phyloP scores from a whole-genome alignment of 352 stramenopile species.

The Globisporangium solare region DNA sequence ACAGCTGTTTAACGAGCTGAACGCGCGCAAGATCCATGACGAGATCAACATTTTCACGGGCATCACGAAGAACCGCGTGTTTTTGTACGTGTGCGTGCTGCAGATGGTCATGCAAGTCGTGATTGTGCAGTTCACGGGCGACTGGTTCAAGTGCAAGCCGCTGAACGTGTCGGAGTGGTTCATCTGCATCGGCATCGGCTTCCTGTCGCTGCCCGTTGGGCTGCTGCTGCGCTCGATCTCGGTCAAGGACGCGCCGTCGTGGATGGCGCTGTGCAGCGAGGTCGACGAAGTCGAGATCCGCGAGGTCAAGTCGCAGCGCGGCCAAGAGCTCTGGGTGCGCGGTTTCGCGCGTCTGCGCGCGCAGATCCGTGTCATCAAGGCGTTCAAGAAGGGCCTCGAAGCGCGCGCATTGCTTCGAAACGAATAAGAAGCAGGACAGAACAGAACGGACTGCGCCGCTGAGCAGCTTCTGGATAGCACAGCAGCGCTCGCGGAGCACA shows the following conservation, averaged over 20 bases:
- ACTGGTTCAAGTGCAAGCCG: slow-evolving; percentile 54
- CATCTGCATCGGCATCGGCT: slow-evolving; percentile 52
- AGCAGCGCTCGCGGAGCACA: not conserved
- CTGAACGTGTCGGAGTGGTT: slow-evolving; percentile 40
- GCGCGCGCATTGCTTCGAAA: slow-evolving; percentile 15
- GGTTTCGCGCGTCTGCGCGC: slow-evolving; percentile 45
- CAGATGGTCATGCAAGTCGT: slow-evolving; percentile 91
- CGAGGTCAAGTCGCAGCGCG: slow-evolving; percentile 24
- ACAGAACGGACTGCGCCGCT: too few species aligned
- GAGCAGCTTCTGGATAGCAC: not conserved
- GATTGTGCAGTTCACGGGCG: slow-evolving; percentile 93
- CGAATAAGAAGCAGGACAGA: slow-evolving; percentile 3
- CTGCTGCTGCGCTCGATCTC: slow-evolving; percentile 50
- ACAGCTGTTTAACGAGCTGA: slow-evolving; percentile 89
- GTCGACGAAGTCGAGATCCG: slow-evolving; percentile 34
- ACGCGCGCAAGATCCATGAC: slow-evolving; percentile 85
- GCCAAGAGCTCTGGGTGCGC: slow-evolving; percentile 54
- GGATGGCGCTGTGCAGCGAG: slow-evolving; percentile 54
- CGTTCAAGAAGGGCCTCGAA: slow-evolving; percentile 56
- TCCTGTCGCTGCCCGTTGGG: slow-evolving; percentile 42
- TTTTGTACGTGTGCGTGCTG: slow-evolving; percentile 87
- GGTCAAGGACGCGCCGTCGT: slow-evolving; percentile 51
- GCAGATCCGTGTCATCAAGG: slow-evolving; percentile 61
- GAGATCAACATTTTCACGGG: slow-evolving; percentile 94
- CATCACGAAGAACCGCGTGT: slow-evolving; percentile 90